Conservation (phyloP, 306 rosid genomes). For the Citrullus mucosospermus region DNA sequence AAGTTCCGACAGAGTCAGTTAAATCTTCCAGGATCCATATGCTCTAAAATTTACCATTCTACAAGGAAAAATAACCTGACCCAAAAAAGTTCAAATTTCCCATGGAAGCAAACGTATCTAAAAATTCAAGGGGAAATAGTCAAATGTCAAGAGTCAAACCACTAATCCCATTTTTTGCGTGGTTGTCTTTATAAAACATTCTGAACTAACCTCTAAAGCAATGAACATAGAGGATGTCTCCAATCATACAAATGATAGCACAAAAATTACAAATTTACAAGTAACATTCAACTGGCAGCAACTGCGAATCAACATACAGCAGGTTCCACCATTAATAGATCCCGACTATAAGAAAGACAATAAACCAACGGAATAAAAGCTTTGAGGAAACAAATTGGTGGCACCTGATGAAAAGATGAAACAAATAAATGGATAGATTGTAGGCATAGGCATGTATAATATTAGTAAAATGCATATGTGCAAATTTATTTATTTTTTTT, state of each 20-base stretch:
- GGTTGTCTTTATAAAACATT: not conserved
- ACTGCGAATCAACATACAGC: not conserved
- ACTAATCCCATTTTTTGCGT: not conserved
- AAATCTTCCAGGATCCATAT: not conserved
- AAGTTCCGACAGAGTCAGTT: not conserved
- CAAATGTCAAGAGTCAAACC: not conserved
- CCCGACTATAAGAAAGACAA: not conserved
- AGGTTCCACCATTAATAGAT: not conserved
- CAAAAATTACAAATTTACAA: not conserved
- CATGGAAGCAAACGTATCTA: not conserved
- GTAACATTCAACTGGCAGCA: not conserved
- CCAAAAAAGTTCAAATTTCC: not conserved
- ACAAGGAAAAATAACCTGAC: not conserved
- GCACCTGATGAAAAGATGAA: not conserved
- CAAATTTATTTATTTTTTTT: not conserved
- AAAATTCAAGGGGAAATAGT: not conserved
- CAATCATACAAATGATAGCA: not conserved
- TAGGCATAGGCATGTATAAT: not conserved
- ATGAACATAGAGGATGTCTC: not conserved
- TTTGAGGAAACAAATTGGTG: not conserved
- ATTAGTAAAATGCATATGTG: not conserved
- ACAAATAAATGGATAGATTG: not conserved
- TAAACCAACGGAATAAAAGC: not conserved
- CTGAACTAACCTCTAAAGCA: not conserved
- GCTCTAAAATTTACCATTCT: not conserved